Conservation (phyloP, 208 protist genomes). For the Trypanosomatidae sp. region DNA sequence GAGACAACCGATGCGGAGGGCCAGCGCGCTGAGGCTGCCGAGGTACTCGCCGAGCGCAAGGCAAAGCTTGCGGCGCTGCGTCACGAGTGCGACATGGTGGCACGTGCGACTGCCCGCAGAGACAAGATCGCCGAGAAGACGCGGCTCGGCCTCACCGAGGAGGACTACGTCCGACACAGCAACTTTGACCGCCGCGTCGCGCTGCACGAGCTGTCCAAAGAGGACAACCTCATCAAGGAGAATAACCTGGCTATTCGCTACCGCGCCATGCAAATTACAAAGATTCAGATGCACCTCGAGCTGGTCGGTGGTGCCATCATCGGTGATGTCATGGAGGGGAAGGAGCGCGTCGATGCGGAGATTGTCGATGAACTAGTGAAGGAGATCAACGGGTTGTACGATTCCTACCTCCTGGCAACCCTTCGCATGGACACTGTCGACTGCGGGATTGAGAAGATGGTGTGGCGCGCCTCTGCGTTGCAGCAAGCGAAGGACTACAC, state of each 20-base stretch:
- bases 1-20: slow-evolving; percentile 50
- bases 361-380: slow-evolving; percentile 53
- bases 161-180: slow-evolving; percentile 51
- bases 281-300: slow-evolving; percentile 71
- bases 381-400: slow-evolving; percentile 60
- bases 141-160: slow-evolving; percentile 32
- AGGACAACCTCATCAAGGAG: slow-evolving; percentile 49
- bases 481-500: slow-evolving; percentile 55
- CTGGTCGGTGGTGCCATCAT: slow-evolving; percentile 70
- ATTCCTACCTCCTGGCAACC: slow-evolving; percentile 44
- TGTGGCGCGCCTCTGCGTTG: slow-evolving; percentile 44
- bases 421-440: slow-evolving; percentile 56
- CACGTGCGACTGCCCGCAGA: slow-evolving; percentile 39
- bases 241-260: slow-evolving; percentile 65
- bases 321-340: slow-evolving; percentile 36
- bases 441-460: slow-evolving; percentile 61
- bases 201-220: slow-evolving; percentile 45
- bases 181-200: slow-evolving; percentile 67
- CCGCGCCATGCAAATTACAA: slow-evolving; percentile 70
- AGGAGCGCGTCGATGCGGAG: slow-evolving; percentile 71
- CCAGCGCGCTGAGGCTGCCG: slow-evolving; percentile 46
- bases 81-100: slow-evolving; percentile 30
- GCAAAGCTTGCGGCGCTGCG: slow-evolving; percentile 45
- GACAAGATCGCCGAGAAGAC: slow-evolving; percentile 57
- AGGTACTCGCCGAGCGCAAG: slow-evolving; percentile 58